These are phyloP conservation scores for Ustanciosporium gigantosporum DNA, from an alignment of 1,284 basidiomycete species.

Conservation along the genomic window DNA sequence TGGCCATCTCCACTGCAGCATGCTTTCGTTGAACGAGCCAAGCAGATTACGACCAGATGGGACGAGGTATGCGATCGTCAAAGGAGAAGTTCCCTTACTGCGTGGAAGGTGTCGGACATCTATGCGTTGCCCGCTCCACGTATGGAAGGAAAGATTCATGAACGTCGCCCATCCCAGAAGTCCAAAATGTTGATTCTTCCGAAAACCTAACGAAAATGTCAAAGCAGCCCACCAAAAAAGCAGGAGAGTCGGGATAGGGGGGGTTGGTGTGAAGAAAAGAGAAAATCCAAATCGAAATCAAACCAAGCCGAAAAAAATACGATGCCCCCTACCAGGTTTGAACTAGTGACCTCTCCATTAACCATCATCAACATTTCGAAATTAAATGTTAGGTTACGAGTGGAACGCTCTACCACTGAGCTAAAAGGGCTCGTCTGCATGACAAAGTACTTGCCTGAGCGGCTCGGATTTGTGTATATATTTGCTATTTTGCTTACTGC, in stretches of 20 bases:
- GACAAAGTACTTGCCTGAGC: too few species aligned
- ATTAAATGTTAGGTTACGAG: constrained; percentile 1
- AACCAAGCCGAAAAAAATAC: constrained; percentile 3
- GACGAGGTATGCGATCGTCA: not conserved
- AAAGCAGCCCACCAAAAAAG: too few species aligned
- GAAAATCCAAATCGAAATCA: too few species aligned
- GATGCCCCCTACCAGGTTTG: constrained; percentile 5
- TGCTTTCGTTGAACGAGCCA: not conserved
- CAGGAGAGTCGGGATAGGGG: too few species aligned
- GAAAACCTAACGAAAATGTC: not conserved
- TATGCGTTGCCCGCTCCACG: not conserved
- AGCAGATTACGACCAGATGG: not conserved
- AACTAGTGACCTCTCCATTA: constrained; percentile 7
- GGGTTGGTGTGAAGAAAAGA: too few species aligned
- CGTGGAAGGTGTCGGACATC: not conserved
- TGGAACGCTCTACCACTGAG: constrained; percentile 10
- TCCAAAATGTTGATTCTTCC: not conserved
- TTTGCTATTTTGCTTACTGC: too few species aligned
- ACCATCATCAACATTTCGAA: not conserved
- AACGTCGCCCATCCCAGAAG: too few species aligned
- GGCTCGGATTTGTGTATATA: too few species aligned
- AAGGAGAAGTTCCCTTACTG: not conserved
- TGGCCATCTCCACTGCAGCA: not conserved
- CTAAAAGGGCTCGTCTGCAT: constrained; percentile 2
- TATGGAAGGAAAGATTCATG: too few species aligned